A percentile compares a stretch with the other conserved stretches of the same genome.
phyloP scores from a whole-genome alignment of 768 basidiomycete genomes.

The Lentinula edodes region DNA sequence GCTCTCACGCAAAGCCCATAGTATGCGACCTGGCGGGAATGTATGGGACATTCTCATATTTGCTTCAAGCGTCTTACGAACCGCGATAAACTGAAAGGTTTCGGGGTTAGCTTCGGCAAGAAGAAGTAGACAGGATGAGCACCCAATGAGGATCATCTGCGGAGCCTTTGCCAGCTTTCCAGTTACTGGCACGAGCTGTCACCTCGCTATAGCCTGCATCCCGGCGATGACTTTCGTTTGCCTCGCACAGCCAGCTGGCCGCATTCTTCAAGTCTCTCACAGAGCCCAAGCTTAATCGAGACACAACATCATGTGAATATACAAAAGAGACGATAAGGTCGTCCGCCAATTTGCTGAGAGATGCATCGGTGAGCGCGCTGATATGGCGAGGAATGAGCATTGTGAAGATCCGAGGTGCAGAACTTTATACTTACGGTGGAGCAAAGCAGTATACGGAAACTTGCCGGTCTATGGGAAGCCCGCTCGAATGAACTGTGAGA shows the following conservation, averaged over 20 bases:
- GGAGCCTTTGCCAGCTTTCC: conserved; percentile 52
- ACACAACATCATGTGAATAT: conserved; percentile 78
- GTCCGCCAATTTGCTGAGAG: conserved; percentile 53
- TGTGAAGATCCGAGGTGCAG: neutral
- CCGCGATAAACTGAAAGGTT: conserved; percentile 57
- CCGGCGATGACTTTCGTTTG: conserved; percentile 39
- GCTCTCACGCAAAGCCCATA: conserved; percentile 74
- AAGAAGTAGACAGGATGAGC: conserved; percentile 10
- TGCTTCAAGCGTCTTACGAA: conserved; percentile 80
- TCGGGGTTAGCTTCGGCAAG: neutral
- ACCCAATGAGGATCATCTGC: conserved; percentile 57
- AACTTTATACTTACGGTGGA: conserved; percentile 53
- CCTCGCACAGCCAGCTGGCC: conserved; percentile 74
- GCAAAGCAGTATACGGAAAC: conserved; percentile 77
- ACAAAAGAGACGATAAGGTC: conserved; percentile 72
- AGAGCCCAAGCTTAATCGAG: conserved; percentile 71
- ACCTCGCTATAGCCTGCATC: conserved; percentile 48
- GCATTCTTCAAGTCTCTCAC: conserved; percentile 72
- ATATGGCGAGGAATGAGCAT: neutral
- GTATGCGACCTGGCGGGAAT: conserved; percentile 72
- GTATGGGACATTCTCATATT: conserved; percentile 73
- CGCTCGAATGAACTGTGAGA: conserved; percentile 60
- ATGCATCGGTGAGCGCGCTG: conserved; percentile 59
- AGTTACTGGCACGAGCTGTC: conserved; percentile 43
- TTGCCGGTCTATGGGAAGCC: conserved; percentile 58